phyloP scores from a whole-genome alignment of 2,329 filamentous ascomycete genomes.

The Beauveria sp. region DNA sequence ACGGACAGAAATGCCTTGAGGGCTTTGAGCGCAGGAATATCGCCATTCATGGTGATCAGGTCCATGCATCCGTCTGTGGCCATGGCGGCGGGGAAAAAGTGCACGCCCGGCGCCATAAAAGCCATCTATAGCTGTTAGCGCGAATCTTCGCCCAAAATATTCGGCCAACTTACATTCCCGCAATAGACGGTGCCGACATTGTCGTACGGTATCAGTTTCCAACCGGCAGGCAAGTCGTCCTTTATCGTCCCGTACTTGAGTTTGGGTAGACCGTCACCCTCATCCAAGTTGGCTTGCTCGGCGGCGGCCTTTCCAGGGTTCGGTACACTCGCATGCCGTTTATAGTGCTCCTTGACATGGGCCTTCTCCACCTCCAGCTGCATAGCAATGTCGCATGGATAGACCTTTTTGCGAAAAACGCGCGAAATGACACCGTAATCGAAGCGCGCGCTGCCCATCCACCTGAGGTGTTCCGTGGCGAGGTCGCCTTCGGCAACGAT shows the following conservation, averaged over 20 bases:
- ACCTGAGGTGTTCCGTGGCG: slow-evolving; percentile 81
- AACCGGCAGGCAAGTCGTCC: slow-evolving; percentile 68
- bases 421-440: slow-evolving; percentile 76
- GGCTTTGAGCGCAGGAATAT: slow-evolving; percentile 58
- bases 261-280: slow-evolving; percentile 55
- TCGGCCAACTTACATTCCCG: slow-evolving; percentile 59
- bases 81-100: slow-evolving; percentile 80
- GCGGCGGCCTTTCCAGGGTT: slow-evolving; percentile 15
- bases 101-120: slow-evolving; percentile 78
- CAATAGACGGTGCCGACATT: slow-evolving; percentile 88
- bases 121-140: slow-evolving; percentile 54
- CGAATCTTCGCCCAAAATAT: neutral
- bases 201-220: slow-evolving; percentile 66
- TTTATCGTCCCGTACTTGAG: slow-evolving; percentile 74
- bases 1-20: slow-evolving; percentile 65
- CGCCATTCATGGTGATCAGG: slow-evolving; percentile 71
- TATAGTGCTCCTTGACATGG: slow-evolving; percentile 67
- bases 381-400: slow-evolving; percentile 82
- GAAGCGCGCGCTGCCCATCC: slow-evolving; percentile 86
- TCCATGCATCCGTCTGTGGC: slow-evolving; percentile 83
- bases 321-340: slow-evolving; percentile 33
- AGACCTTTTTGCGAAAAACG: slow-evolving; percentile 66
- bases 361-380: slow-evolving; percentile 76
- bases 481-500: slow-evolving; percentile 87
- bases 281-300: slow-evolving; percentile 7